Base-by-base conservation (phyloP, 371 early-diverging fungal genomes). In the Mucor mucedo region DNA sequence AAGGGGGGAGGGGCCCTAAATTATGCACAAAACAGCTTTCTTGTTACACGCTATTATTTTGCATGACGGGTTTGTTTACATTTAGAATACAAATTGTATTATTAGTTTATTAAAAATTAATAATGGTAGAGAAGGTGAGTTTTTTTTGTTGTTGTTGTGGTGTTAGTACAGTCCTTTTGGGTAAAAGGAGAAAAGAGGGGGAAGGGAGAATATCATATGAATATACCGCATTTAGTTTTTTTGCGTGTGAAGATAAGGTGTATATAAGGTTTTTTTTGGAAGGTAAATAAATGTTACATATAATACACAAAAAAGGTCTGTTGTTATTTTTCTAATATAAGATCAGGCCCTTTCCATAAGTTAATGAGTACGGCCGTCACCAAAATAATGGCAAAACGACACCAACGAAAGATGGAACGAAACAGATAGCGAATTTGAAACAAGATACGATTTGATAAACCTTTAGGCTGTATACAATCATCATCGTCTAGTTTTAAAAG, bases 341-440 rank as follows among this genome's bases (percentile, higher is more conserved):
- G 74, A 61, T 87, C 84, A 30, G 87, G 87, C 9, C 87, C 87
- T 59, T 77, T 80, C 68, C 80, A 87, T 44, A 87, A 49, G 55
- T 83, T 84, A 54, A 87, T 82, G 14, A 83, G 66, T 6, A 85
- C 60, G 2, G 85, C 85, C 4, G 84, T 77, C 16, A 72, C 62
- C 33, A 87, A 63, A 44, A 85, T 71, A 16, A 82, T 58, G 5
- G 82, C 64, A 65, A 85, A 87, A n/a, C 83, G 74, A 74, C 78
- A 81, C 85, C 85, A 87, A 11, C 82, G 76, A 77, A 80, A 80
- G 49, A 82, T 29, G 8, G 70, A 70, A 21, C 78, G 68, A 60
- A 80, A 66, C 27, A 80, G 39, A 35, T 66, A 63, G 44, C 74
- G 71, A 44, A 82, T 52, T 54, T 74, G 61, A 49, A 58, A 61